Base-by-base conservation (phyloP, 2,329 filamentous ascomycete genomes). In the Magnaporthiopsis poae region DNA sequence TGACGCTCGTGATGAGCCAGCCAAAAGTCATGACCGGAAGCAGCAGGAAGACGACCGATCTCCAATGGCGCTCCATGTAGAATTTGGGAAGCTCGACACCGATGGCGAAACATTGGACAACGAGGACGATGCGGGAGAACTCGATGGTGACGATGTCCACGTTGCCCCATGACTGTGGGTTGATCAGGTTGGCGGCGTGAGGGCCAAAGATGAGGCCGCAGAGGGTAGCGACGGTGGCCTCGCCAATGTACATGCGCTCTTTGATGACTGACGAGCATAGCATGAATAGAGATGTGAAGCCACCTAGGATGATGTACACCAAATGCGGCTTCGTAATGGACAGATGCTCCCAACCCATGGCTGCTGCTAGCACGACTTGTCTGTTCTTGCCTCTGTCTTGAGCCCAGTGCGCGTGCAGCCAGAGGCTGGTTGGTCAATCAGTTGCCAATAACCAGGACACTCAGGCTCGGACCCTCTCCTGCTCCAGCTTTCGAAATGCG, bases 51-150 rank as follows among this genome's bases (percentile, higher is more conserved):
- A 90, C 81, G 69, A 99, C 95, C 0, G 94, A 98, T 74, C 86
- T 90, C 95, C 95, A 99, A 78, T 99, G 95, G 72, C 88, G 89
- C 75, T 98, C 95, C 95, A 99, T 99, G 80, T 99, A 99, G 70
- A 89, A 90, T 76, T 91, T 91, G 36, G 92, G 92, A 82, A 96
- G 80, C 79, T 96, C 91, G 79, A 96, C 91, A 65, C 92, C 92
- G 65, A 96, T 88, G 74, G 92, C 91, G 76, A 96, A 96, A 79
- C 92, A 96, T 80, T 96, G 92, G 39, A 96, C 91, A 69, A 96
- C 92, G 61, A 96, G 84, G 69, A 96, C 91, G 72, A 96, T 90
- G 70, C 92, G 88, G 61, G 92, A 92, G 80, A 95, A 93, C 75
- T 96, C 92, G 69, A 96, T 85, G 15, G 92, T 96, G 74, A 95